Conservation (phyloP, 495 filamentous ascomycete species). For the Aspergillus avenaceus region DNA sequence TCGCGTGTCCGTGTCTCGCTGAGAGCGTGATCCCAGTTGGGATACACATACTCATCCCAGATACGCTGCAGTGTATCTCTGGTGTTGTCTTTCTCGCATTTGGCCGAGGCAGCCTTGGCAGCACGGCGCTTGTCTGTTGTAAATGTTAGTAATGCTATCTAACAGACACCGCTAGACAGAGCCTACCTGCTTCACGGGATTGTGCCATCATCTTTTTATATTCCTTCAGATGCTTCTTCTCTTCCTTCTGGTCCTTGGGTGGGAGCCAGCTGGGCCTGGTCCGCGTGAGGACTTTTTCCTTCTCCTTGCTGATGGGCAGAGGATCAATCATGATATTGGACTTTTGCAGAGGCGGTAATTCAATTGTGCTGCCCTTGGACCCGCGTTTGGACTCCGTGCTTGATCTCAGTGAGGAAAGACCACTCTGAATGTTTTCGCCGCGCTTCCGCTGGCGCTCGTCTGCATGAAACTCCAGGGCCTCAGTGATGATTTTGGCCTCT, state of each 20-base stretch:
- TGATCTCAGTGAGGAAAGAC: conserved; percentile 38
- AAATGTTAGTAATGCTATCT: not conserved
- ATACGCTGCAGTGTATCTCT: conserved; percentile 60
- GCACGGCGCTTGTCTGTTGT: conserved; percentile 45
- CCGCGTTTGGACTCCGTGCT: conserved; percentile 52
- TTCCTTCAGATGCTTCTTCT: conserved; percentile 84
- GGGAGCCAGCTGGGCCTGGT: conserved; percentile 95
- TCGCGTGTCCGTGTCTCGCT: conserved; percentile 74
- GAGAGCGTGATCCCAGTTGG: conserved; percentile 76
- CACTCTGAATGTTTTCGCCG: conserved; percentile 49
- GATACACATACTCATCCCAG: conserved; percentile 86
- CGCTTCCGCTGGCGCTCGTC: conserved; percentile 54
- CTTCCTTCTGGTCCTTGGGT: conserved; percentile 89
- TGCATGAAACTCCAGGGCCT: conserved; percentile 82
- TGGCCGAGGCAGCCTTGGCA: conserved; percentile 42
- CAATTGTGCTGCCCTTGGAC: conserved; percentile 44
- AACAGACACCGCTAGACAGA: not conserved
- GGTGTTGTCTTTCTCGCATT: conserved; percentile 63
- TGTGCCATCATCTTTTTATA: conserved; percentile 91
- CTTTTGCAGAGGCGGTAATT: conserved; percentile 78
- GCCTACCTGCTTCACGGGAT: conserved; percentile 66
- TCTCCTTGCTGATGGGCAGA: conserved; percentile 91
- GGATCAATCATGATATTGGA: conserved; percentile 96
- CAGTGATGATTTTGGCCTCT: conserved; percentile 84
- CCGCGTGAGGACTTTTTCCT: conserved; percentile 84